Evolutionary conservation across 352 stramenopile genomes (phyloP).

Genomic region (Stramenopiles sp.): DNA sequence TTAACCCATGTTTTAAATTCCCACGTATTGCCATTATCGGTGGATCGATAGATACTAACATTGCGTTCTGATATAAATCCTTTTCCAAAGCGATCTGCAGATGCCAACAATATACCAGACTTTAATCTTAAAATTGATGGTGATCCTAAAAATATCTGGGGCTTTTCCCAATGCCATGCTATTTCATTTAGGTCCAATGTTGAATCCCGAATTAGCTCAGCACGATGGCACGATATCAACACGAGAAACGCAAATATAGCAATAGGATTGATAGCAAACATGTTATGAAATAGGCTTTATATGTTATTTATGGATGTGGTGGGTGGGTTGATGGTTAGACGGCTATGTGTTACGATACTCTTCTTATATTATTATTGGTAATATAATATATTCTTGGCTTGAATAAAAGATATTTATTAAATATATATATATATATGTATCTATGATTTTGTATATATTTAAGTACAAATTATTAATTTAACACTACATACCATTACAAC

Average conservation of each 20-base stretch:
- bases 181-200: background rate
- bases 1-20: background rate
- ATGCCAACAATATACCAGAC: background rate
- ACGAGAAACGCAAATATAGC: background rate
- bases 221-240: background rate
- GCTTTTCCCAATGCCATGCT: background rate
- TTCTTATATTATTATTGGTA: no score
- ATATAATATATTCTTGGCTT: no score
- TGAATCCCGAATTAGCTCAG: background rate
- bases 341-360: no score
- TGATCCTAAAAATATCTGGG: background rate
- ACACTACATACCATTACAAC: no score
- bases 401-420: no score
- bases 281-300: no score
- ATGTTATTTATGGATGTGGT: no score
- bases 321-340: no score
- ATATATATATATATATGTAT: no score
- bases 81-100: background rate
- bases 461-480: no score
- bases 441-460: no score
- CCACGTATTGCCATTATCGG: background rate
- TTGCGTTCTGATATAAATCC: background rate
- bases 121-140: conserved; percentile 1
- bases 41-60: background rate
- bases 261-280: no score